A percentile compares a stretch with the other conserved stretches of the same genome.
phyloP scores from a whole-genome alignment of 768 basidiomycete genomes.

The Suillus brevipes region DNA sequence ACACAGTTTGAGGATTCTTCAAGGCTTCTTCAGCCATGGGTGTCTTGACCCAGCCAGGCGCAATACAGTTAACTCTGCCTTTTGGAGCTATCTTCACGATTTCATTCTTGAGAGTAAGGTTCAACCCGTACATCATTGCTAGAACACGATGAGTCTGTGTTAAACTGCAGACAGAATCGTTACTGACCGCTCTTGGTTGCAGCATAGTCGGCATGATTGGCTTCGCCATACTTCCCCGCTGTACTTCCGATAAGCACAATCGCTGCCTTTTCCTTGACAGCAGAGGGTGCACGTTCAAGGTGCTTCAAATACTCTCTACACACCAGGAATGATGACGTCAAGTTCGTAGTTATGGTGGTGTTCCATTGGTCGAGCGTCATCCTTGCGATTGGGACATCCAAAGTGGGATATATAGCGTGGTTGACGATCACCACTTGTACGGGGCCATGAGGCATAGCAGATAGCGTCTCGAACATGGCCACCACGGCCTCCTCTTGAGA shows the following conservation, averaged over 20 bases:
- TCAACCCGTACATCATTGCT: constrained; percentile 76
- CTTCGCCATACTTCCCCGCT: constrained; percentile 73
- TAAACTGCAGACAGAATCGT: neutral
- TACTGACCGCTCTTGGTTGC: constrained; percentile 62
- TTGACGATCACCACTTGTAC: constrained; percentile 63
- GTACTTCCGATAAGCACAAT: constrained; percentile 71
- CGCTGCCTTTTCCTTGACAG: constrained; percentile 52
- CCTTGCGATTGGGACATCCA: constrained; percentile 48
- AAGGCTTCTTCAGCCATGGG: constrained; percentile 61
- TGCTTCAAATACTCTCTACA: constrained; percentile 57
- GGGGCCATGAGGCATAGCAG: constrained; percentile 41
- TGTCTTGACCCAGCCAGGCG: constrained; percentile 68
- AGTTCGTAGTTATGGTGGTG: constrained; percentile 57
- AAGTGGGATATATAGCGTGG: constrained; percentile 53
- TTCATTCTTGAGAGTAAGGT: constrained; percentile 72
- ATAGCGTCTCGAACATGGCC: constrained; percentile 45
- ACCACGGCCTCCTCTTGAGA: constrained; percentile 53
- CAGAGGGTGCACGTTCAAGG: constrained; percentile 39
- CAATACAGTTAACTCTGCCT: constrained; percentile 70
- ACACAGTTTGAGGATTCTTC: constrained; percentile 52
- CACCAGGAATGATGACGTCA: constrained; percentile 69
- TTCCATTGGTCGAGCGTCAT: constrained; percentile 69
- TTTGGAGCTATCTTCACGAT: constrained; percentile 73
- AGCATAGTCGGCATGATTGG: constrained; percentile 66
- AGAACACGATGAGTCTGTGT: neutral